phyloP scores from a whole-genome alignment of 2,329 filamentous ascomycete genomes.

The Fusarium sp. region DNA sequence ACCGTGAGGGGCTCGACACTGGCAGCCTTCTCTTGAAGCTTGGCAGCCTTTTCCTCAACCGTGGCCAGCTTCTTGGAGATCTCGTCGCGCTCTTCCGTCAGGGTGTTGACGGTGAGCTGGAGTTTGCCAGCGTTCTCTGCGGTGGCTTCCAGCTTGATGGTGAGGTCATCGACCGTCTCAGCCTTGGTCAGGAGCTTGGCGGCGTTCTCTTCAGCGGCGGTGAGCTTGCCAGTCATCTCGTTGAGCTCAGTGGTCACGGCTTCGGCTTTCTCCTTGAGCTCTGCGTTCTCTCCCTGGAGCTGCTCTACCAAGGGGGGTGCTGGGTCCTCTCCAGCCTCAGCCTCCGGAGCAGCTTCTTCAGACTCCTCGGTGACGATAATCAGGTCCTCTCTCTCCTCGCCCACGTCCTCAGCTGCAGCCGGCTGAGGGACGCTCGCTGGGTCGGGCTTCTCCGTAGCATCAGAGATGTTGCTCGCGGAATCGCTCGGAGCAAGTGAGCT shows the following conservation, averaged over 20 bases:
- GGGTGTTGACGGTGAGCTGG: conserved; percentile 21
- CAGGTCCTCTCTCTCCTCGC: conserved; percentile 13
- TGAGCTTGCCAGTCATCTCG: conserved; percentile 16
- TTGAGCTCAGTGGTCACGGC: conserved; percentile 18
- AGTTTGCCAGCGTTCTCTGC: conserved; percentile 32
- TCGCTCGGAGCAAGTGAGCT: conserved; percentile 25
- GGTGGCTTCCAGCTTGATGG: conserved; percentile 29
- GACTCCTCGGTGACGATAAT: conserved; percentile 4
- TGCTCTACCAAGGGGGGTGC: conserved; percentile 9
- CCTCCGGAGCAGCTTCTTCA: background rate
- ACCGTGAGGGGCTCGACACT: conserved; percentile 23
- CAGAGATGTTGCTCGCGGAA: conserved; percentile 27
- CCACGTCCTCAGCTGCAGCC: conserved; percentile 24
- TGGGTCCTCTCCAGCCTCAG: conserved; percentile 4
- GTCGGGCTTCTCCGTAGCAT: conserved; percentile 40
- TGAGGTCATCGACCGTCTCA: conserved; percentile 31
- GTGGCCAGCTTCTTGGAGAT: conserved; percentile 37
- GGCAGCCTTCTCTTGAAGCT: conserved; percentile 31
- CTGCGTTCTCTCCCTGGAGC: conserved; percentile 29
- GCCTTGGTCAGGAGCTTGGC: conserved; percentile 14
- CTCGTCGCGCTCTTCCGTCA: conserved; percentile 34
- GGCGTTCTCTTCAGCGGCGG: conserved; percentile 22
- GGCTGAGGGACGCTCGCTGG: conserved; percentile 21
- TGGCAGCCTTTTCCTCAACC: conserved; percentile 25
- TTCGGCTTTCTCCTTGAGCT: conserved; percentile 34